These are phyloP conservation scores for Dictyophora rubrovolvata DNA, from an alignment of 768 basidiomycete species.

Conservation along the genomic window DNA sequence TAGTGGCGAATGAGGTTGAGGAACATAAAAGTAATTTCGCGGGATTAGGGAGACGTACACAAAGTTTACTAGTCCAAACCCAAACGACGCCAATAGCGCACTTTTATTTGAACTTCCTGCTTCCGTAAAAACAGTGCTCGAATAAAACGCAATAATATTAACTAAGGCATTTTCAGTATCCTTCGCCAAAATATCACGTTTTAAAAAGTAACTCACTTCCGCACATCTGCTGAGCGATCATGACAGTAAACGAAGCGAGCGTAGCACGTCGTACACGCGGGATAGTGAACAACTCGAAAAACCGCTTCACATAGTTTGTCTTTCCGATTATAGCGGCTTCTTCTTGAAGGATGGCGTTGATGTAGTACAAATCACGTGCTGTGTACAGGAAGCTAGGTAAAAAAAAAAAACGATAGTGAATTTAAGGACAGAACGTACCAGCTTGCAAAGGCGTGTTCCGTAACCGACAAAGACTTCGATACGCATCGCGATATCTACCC, in stretches of 20 bases:
- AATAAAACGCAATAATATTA: slow-evolving; percentile 32
- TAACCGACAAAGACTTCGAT: slow-evolving; percentile 23
- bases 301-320: slow-evolving; percentile 23
- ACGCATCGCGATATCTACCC: slow-evolving; percentile 24
- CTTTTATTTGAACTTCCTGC: slow-evolving; percentile 20
- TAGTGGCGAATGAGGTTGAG: slow-evolving; percentile 22
- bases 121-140: slow-evolving; percentile 27
- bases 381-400: no score
- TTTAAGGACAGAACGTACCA: not conserved
- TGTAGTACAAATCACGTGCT: slow-evolving; percentile 31
- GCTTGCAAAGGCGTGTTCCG: slow-evolving; percentile 26
- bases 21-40: slow-evolving; percentile 31
- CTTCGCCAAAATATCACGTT: no score
- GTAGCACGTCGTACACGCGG: slow-evolving; percentile 28
- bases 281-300: slow-evolving; percentile 27
- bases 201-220: slow-evolving; percentile 15
- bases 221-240: slow-evolving; percentile 25
- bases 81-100: slow-evolving; percentile 52
- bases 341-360: slow-evolving; percentile 24
- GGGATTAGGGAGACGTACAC: slow-evolving; percentile 45
- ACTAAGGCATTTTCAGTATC: not conserved
- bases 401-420: not conserved
- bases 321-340: slow-evolving; percentile 20
- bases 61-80: slow-evolving; percentile 60
- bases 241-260: slow-evolving; percentile 24